phyloP scores from a whole-genome alignment of 2,329 filamentous ascomycete species.

The Thelonectria discophora region DNA sequence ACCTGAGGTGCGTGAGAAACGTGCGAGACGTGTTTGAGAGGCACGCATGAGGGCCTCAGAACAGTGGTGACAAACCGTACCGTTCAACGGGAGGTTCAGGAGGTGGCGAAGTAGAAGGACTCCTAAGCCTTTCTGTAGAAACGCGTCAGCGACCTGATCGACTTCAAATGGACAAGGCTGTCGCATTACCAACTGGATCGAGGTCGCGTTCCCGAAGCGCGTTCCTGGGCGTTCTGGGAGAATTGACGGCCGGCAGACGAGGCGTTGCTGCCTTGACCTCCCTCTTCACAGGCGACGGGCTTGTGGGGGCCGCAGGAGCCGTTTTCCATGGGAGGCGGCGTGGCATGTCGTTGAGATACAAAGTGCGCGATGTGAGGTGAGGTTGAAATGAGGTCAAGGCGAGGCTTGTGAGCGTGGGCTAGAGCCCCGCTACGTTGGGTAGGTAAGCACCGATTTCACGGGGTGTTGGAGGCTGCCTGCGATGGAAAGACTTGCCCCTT shows the following conservation, averaged over 20 bases:
- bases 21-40: no score
- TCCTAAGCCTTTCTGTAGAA: slow-evolving; percentile 41
- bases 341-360: slow-evolving; percentile 54
- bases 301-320: slow-evolving; percentile 33
- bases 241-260: slow-evolving; percentile 3
- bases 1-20: slow-evolving; percentile 47
- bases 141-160: neutral
- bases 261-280: slow-evolving; percentile 27
- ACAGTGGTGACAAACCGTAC: no score
- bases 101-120: slow-evolving; percentile 62
- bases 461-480: no score
- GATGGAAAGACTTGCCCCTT: no score
- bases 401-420: neutral
- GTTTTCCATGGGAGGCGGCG: slow-evolving; percentile 63
- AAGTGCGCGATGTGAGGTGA: slow-evolving; percentile 10
- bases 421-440: neutral
- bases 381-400: neutral
- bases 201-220: slow-evolving; percentile 34
- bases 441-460: neutral
- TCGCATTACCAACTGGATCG: slow-evolving; percentile 39
- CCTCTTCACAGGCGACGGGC: slow-evolving; percentile 18
- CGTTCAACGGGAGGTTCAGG: slow-evolving; percentile 57
- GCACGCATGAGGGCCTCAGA: no score
- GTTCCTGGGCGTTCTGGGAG: slow-evolving; percentile 23
- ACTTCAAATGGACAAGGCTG: neutral